Evolutionary conservation across 2,329 filamentous ascomycete species (phyloP).

Genomic region (Sporothrix mexicana): DNA sequence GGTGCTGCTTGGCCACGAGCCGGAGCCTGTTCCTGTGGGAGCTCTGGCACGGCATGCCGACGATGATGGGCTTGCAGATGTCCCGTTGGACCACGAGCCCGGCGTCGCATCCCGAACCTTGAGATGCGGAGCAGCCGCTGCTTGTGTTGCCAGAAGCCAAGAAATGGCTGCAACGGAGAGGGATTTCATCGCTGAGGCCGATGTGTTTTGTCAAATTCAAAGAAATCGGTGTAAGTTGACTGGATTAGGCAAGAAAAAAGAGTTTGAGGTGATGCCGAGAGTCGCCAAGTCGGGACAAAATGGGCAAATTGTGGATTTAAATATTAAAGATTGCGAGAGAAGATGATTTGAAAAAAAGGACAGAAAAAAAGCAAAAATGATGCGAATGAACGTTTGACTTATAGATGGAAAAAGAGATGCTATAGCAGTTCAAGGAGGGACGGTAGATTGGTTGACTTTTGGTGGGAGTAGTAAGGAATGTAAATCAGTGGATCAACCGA

Average conservation of each 20-base stretch:
- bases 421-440: neutral
- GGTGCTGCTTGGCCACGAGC: neutral
- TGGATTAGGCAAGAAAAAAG: neutral
- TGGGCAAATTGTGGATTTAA: neutral
- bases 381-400: conserved; percentile 9
- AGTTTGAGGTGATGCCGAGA: neutral
- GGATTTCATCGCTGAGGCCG: neutral
- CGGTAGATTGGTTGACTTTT: neutral
- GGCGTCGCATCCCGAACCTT: neutral
- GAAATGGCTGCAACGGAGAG: conserved; percentile 14
- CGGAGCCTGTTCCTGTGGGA: neutral
- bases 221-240: neutral
- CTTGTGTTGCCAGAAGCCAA: conserved; percentile 19
- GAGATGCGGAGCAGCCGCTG: neutral
- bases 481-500: conserved; percentile 22
- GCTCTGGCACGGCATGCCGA: neutral
- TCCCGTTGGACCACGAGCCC: conserved; percentile 8
- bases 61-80: neutral
- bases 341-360: neutral
- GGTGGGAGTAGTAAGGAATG: conserved; percentile 6
- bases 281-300: neutral
- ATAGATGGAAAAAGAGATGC: neutral
- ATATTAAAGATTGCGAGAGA: neutral
- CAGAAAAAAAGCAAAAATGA: neutral
- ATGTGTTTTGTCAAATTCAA: neutral